phyloP scores from a whole-genome alignment of 2,329 filamentous ascomycete species.

The Ophiocordyceps camponoti-rufipedis region DNA sequence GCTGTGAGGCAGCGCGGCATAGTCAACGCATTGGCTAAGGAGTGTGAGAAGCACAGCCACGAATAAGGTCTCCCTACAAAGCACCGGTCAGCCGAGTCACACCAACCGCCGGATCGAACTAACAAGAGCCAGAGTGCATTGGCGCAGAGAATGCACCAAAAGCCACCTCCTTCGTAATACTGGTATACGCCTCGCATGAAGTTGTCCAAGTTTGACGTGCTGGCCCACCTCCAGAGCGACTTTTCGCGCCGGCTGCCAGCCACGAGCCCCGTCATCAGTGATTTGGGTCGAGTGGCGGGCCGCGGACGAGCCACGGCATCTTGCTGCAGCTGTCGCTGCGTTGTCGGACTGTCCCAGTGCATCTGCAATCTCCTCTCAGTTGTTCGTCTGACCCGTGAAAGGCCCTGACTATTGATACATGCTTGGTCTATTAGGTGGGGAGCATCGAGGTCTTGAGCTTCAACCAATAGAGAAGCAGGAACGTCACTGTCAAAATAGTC shows the following conservation, averaged over 20 bases:
- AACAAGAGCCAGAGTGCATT: slow-evolving; percentile 56
- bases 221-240: slow-evolving; percentile 85
- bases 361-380: neutral
- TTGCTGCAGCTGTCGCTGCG: slow-evolving; percentile 30
- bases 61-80: slow-evolving; percentile 61
- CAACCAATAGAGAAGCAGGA: slow-evolving; percentile 43
- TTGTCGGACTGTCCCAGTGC: slow-evolving; percentile 34
- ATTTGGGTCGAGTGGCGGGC: slow-evolving; percentile 8
- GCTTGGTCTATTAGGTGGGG: neutral
- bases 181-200: slow-evolving; percentile 75
- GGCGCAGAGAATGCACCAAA: slow-evolving; percentile 67
- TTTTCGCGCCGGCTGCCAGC: slow-evolving; percentile 38
- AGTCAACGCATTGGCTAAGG: slow-evolving; percentile 72
- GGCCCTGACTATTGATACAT: neutral
- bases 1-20: slow-evolving; percentile 52
- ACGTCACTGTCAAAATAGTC: slow-evolving; percentile 42
- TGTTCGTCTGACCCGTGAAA: neutral
- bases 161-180: slow-evolving; percentile 68
- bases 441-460: slow-evolving; percentile 17
- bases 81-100: slow-evolving; percentile 1
- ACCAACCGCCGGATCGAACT: slow-evolving; percentile 13
- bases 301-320: slow-evolving; percentile 12
- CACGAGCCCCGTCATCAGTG: slow-evolving; percentile 11
- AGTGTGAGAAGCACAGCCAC: slow-evolving; percentile 71
- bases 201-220: slow-evolving; percentile 73